Conservation (phyloP, 805 yeast species). For the Starmerella cellae region DNA sequence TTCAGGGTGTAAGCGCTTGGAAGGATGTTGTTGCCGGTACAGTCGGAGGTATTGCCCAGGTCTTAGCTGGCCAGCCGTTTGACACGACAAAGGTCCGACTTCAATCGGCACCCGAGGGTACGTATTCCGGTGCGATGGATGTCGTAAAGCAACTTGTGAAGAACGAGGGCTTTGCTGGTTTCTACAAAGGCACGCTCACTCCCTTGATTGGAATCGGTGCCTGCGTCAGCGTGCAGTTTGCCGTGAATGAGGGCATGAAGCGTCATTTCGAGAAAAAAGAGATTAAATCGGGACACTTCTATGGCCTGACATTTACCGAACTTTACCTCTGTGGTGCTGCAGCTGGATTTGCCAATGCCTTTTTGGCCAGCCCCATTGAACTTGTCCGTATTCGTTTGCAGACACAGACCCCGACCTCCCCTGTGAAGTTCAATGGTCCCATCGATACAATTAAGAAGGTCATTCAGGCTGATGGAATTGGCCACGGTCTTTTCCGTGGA, state of each 20-base stretch:
- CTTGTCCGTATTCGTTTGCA: constrained; percentile 89
- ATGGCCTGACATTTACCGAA: constrained; percentile 38
- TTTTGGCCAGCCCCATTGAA: constrained; percentile 86
- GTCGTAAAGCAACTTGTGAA: constrained; percentile 57
- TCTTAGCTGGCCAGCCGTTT: constrained; percentile 89
- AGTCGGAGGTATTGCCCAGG: constrained; percentile 91
- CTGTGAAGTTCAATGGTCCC: constrained; percentile 56
- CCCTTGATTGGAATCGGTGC: constrained; percentile 95
- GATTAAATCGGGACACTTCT: constrained; percentile 16
- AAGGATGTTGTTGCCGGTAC: constrained; percentile 88
- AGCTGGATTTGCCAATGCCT: constrained; percentile 86
- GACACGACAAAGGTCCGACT: constrained; percentile 89
- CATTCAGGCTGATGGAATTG: constrained; percentile 38
- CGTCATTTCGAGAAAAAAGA: constrained; percentile 41
- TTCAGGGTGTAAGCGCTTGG: constrained; percentile 7
- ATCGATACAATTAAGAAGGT: constrained; percentile 54
- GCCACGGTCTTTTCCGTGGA: constrained; percentile 60
- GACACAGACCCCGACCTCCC: constrained; percentile 49
- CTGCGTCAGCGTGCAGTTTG: constrained; percentile 91
- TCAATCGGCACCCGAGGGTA: constrained; percentile 73
- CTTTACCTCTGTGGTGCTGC: constrained; percentile 73
- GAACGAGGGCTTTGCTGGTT: constrained; percentile 75
- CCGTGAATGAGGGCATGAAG: constrained; percentile 90
- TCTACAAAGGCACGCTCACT: constrained; percentile 87
- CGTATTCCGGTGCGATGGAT: constrained; percentile 58